Base-by-base conservation (phyloP, 805 yeast genomes). In the Clavispora vitiphila region DNA sequence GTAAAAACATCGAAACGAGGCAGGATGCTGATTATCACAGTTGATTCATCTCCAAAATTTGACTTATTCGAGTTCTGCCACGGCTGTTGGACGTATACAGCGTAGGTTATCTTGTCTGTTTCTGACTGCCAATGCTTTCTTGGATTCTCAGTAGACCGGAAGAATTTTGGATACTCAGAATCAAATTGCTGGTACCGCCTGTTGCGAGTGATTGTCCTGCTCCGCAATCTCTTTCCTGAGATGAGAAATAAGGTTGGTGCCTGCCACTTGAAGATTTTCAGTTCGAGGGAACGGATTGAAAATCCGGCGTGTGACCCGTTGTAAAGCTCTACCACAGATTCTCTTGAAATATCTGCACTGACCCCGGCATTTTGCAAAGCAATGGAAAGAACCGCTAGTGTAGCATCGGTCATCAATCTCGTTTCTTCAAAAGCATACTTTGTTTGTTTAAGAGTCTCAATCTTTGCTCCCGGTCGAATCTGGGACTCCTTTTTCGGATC, bases 261-360 rank as follows among this genome's bases (percentile, higher is more conserved):
- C 51, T 78, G 80, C 96, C 97, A 91, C 53, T 89, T 87, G 67
- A 87, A 79, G 0, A 83, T 84, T 48, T 82, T 86, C 42, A 83
- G 76, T 61, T 90, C 96, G 43, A 91, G 74, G 0, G 96, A 83
- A 23, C 95, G 67, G 75, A 90, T 86, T 0, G 96, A 86, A 58
- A 86, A 91, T 2, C 98, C 98, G 2, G 80, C 70, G 37, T 78
- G 83, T 8, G 87, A 66, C 0, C 95, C 96, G 8, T 74, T 69
- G 53, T 82, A 90, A 9, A 90, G 71, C 50, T 78, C 79, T 34
- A 78, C 69, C 40, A 85, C 55, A 34, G 76, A 72, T 4, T 75
- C 64, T 18, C 65, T 66, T 0, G 78, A 62, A 4, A 76, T 48
- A 22, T 66, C 72, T 1, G 60, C 54, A 1, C 67, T 67, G 1